phyloP scores from a whole-genome alignment of 2,329 filamentous ascomycete species.

The Beauveria bassiana region DNA sequence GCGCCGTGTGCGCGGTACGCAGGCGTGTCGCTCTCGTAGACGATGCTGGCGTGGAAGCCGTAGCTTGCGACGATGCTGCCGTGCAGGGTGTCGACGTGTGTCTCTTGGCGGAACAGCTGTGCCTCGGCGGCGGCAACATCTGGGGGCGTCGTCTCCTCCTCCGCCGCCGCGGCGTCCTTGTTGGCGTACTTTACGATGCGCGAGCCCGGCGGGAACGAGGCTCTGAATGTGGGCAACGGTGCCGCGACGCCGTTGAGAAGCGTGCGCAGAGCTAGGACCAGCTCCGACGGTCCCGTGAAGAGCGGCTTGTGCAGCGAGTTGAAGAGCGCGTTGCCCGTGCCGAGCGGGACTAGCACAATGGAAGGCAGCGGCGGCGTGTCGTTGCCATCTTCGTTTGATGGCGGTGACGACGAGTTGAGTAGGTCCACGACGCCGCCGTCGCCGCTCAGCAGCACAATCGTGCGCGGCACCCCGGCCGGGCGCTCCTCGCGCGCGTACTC shows the following conservation, averaged over 20 bases:
- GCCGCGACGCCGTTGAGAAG: slow-evolving; percentile 50
- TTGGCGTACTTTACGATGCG: slow-evolving; percentile 33
- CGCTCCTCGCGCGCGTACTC: slow-evolving; percentile 45
- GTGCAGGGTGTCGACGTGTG: slow-evolving; percentile 39
- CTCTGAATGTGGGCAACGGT: slow-evolving; percentile 55
- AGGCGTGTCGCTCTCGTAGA: slow-evolving; percentile 82
- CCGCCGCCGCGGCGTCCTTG: slow-evolving; percentile 8
- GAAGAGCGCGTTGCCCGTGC: slow-evolving; percentile 59
- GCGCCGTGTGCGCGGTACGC: slow-evolving; percentile 71
- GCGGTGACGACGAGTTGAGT: slow-evolving; percentile 50
- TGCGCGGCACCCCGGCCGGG: slow-evolving; percentile 29
- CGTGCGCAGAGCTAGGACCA: slow-evolving; percentile 46
- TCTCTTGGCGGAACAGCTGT: slow-evolving; percentile 21
- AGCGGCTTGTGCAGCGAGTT: slow-evolving; percentile 54
- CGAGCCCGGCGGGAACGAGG: slow-evolving; percentile 52
- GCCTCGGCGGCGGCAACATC: slow-evolving; percentile 7
- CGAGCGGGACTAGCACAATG: slow-evolving; percentile 50
- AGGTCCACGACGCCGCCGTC: slow-evolving; percentile 83
- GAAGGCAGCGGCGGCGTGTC: slow-evolving; percentile 30
- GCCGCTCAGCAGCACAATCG: slow-evolving; percentile 73
- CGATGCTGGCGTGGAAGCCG: slow-evolving; percentile 80
- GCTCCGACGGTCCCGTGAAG: slow-evolving; percentile 35
- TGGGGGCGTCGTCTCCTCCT: slow-evolving; percentile 2
- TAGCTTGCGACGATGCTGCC: slow-evolving; percentile 85
- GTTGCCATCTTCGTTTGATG: too few relatives aligned